A percentile compares a stretch with the other conserved stretches of the same genome.
Evolutionary conservation across 2,329 filamentous ascomycete species (phyloP).

Genomic region (Lasiodiplodia theobromae): DNA sequence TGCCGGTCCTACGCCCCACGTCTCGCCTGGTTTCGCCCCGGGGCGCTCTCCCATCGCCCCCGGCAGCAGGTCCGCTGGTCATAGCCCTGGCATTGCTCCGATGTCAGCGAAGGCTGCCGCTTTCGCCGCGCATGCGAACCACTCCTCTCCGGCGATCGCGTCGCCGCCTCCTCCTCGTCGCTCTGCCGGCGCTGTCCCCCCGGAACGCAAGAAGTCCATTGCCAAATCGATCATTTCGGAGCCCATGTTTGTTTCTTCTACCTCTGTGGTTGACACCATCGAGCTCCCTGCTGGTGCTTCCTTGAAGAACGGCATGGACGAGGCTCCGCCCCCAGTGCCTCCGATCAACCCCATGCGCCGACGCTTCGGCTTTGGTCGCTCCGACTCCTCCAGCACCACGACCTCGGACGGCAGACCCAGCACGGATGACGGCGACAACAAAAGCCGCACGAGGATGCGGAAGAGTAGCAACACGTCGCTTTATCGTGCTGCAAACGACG

Average conservation of each 20-base stretch:
- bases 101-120: slow-evolving; percentile 23
- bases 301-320: slow-evolving; percentile 59
- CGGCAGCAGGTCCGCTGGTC: slow-evolving; percentile 13
- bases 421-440: slow-evolving; percentile 25
- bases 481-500: not conserved
- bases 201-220: slow-evolving; percentile 62
- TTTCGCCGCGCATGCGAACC: slow-evolving; percentile 39
- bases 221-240: slow-evolving; percentile 70
- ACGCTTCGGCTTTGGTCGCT: slow-evolving; percentile 52
- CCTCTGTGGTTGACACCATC: slow-evolving; percentile 65
- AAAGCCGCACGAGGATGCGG: slow-evolving; percentile 3
- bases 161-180: slow-evolving; percentile 36
- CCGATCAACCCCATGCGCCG: slow-evolving; percentile 67
- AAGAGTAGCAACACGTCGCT: slow-evolving; percentile 26
- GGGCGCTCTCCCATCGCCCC: slow-evolving; percentile 36
- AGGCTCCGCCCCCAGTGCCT: slow-evolving; percentile 59
- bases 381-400: slow-evolving; percentile 39
- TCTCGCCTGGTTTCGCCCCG: slow-evolving; percentile 32
- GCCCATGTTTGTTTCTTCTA: slow-evolving; percentile 61
- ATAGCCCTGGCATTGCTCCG: slow-evolving; percentile 31
- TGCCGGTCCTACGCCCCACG: slow-evolving; percentile 3
- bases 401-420: slow-evolving; percentile 22
- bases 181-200: slow-evolving; percentile 27
- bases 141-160: slow-evolving; percentile 31
- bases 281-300: slow-evolving; percentile 64